phyloP scores from a whole-genome alignment of 768 basidiomycete genomes.

The Russula foetens region DNA sequence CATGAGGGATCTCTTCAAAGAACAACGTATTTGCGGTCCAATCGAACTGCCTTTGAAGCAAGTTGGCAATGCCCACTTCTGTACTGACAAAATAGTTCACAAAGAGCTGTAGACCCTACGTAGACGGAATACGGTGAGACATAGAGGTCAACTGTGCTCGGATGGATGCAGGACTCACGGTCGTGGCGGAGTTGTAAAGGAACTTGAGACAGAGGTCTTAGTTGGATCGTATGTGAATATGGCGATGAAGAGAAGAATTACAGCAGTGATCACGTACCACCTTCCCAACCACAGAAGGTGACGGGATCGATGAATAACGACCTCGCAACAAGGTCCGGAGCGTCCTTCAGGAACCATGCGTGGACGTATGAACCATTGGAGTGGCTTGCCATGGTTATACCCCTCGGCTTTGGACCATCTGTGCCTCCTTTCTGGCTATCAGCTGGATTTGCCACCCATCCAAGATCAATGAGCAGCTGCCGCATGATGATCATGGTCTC shows the following conservation, averaged over 20 bases:
- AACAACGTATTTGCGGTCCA: constrained; percentile 86
- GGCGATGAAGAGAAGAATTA: background rate
- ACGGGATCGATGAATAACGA: constrained; percentile 91
- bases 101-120: constrained; percentile 66
- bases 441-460: constrained; percentile 43
- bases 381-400: constrained; percentile 77
- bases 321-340: constrained; percentile 57
- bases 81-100: constrained; percentile 84
- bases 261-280: constrained; percentile 43
- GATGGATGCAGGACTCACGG: constrained; percentile 36
- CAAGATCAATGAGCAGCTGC: constrained; percentile 48
- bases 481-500: constrained; percentile 53
- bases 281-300: constrained; percentile 91
- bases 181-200: constrained; percentile 61
- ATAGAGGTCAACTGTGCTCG: background rate
- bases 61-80: constrained; percentile 82
- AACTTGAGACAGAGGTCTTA: constrained; percentile 89
- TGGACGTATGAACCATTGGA: constrained; percentile 86
- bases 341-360: constrained; percentile 81
- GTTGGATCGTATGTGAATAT: constrained; percentile 1
- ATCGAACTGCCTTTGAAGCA: constrained; percentile 75
- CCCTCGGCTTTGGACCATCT: constrained; percentile 29
- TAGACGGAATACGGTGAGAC: constrained; percentile 3
- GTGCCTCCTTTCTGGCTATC: constrained; percentile 23
- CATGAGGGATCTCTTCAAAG: constrained; percentile 84